A percentile compares a stretch with the other conserved stretches of the same genome.
These are phyloP conservation scores for Geranomyces michiganensis DNA, from an alignment of 192 early-diverging fungal genomes.

Conservation along the genomic window DNA sequence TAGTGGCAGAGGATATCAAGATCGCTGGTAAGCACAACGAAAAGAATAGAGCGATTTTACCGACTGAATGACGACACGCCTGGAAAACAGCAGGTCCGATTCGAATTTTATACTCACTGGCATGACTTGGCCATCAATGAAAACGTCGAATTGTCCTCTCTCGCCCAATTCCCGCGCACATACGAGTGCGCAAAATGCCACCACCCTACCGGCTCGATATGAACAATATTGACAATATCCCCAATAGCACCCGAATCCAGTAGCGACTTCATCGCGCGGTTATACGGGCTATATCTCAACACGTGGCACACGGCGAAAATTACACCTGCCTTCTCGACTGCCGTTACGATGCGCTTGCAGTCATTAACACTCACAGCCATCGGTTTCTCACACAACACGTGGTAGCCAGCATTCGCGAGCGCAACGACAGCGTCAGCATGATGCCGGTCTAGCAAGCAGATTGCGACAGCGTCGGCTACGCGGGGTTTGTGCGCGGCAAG, in stretches of 20 bases:
- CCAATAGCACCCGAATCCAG: conserved; percentile 58
- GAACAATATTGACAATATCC: conserved; percentile 64
- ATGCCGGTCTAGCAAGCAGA: conserved; percentile 49
- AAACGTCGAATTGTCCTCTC: conserved; percentile 56
- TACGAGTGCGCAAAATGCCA: conserved; percentile 70
- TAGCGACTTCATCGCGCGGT: conserved; percentile 56
- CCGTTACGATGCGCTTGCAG: conserved; percentile 53
- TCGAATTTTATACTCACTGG: conserved; percentile 27
- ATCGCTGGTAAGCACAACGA: conserved; percentile 47
- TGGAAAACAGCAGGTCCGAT: too few species aligned
- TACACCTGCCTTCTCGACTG: conserved; percentile 45
- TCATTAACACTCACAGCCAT: conserved; percentile 58
- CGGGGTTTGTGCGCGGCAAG: conserved; percentile 42
- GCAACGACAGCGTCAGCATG: conserved; percentile 55
- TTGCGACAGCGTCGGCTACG: conserved; percentile 53
- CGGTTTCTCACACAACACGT: conserved; percentile 72
- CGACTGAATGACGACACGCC: too few species aligned
- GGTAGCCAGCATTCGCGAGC: conserved; percentile 57
- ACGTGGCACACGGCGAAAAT: conserved; percentile 55
- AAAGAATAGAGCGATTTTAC: background rate
- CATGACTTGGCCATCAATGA: conserved; percentile 64
- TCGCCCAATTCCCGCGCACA: conserved; percentile 69
- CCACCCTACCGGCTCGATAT: conserved; percentile 69
- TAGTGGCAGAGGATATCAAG: conserved; percentile 56
- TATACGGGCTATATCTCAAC: conserved; percentile 63